Evolutionary conservation across 208 protist genomes (phyloP).

Genomic region (Tetramitus jugosus): DNA sequence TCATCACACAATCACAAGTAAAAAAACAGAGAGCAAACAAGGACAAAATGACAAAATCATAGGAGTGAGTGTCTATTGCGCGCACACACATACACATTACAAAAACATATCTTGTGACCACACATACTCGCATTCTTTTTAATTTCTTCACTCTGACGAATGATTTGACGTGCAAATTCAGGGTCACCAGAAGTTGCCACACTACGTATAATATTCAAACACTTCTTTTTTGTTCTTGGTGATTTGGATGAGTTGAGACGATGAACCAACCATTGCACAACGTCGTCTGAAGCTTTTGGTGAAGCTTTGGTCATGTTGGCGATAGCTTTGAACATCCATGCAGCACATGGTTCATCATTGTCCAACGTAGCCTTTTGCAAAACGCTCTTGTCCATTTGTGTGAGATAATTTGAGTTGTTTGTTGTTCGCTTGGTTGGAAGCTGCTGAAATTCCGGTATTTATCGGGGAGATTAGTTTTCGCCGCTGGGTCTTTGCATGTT

Average conservation of each 20-base stretch:
- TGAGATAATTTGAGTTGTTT: too few species aligned
- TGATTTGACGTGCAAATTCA: conserved; percentile 56
- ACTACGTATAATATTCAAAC: conserved; percentile 54
- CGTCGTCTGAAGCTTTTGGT: conserved; percentile 1
- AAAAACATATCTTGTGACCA: background rate
- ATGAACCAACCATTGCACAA: conserved; percentile 22
- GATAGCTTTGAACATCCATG: conserved; percentile 29
- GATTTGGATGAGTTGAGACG: conserved; percentile 12
- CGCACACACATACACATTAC: too few species aligned
- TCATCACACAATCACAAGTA: too few species aligned
- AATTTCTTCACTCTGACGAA: conserved; percentile 37
- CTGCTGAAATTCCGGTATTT: too few species aligned
- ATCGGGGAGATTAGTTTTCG: too few species aligned
- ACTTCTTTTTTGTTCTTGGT: conserved; percentile 45
- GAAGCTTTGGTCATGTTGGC: conserved; percentile 23
- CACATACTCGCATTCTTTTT: conserved; percentile 39
- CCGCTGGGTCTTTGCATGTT: too few species aligned
- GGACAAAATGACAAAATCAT: too few species aligned
- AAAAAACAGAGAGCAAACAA: too few species aligned
- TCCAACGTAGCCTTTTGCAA: conserved; percentile 28
- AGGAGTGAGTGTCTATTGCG: too few species aligned
- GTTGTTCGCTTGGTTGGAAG: too few species aligned
- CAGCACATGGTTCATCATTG: conserved; percentile 27
- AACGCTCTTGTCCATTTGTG: conserved; percentile 23
- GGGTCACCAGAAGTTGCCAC: conserved; percentile 52